phyloP scores from a whole-genome alignment of 768 basidiomycete genomes.

The Pulveroboletus sp. region DNA sequence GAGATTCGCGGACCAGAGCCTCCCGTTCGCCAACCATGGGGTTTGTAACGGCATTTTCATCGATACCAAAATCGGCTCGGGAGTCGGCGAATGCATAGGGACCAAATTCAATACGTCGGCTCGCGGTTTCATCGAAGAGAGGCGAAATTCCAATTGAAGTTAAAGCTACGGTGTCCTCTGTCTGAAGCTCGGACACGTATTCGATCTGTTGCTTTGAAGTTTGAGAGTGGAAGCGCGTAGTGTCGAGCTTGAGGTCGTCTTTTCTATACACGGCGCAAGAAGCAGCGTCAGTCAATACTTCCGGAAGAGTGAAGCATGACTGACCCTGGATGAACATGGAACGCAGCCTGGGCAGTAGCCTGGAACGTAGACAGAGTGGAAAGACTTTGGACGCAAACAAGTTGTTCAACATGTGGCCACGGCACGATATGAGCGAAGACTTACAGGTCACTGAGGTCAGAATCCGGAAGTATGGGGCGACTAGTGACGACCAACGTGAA shows the following conservation, averaged over 20 bases:
- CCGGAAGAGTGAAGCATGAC: conserved; percentile 17
- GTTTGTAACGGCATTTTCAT: neutral
- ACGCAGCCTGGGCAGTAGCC: conserved; percentile 33
- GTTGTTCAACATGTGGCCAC: conserved; percentile 13
- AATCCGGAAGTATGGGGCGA: conserved; percentile 34
- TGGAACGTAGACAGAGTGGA: conserved; percentile 22
- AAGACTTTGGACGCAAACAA: conserved; percentile 10
- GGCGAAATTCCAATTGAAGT: conserved; percentile 23
- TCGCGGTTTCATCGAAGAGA: conserved; percentile 22
- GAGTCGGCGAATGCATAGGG: conserved; percentile 11
- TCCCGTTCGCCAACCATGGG: neutral
- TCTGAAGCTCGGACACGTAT: conserved; percentile 27
- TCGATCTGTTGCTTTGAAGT: conserved; percentile 30
- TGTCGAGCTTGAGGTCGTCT: conserved; percentile 16
- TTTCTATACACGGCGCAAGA: conserved; percentile 13
- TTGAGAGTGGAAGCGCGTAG: conserved; percentile 31
- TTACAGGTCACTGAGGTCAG: conserved; percentile 27
- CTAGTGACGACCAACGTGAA: conserved; percentile 44
- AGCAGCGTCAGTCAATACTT: conserved; percentile 11
- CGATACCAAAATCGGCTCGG: neutral
- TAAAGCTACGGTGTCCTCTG: conserved; percentile 27
- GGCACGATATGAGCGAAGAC: conserved; percentile 16
- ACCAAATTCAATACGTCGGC: conserved; percentile 16
- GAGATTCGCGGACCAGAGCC: neutral
- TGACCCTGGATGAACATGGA: conserved; percentile 36